These are phyloP conservation scores for Selaginella tamariscina DNA, from an alignment of 75 land plant species.

Conservation along the genomic window DNA sequence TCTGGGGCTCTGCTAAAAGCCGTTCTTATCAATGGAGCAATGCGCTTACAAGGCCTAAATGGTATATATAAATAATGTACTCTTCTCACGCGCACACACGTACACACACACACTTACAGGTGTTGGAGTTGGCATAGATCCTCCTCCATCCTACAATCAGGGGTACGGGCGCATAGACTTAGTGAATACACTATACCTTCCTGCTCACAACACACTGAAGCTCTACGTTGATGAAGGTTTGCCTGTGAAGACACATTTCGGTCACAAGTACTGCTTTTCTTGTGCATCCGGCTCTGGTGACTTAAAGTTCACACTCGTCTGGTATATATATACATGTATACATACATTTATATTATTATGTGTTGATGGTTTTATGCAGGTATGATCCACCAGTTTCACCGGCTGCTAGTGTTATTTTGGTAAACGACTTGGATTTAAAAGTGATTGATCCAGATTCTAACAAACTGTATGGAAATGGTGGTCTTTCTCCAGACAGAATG, in stretches of 20 bases:
- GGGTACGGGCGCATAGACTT: neutral
- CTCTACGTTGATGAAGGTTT: neutral
- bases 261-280: neutral
- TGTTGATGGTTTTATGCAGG: neutral
- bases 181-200: neutral
- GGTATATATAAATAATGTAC: neutral
- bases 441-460: neutral
- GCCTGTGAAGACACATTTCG: neutral
- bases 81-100: too few species aligned
- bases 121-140: neutral
- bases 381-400: conserved; percentile 5
- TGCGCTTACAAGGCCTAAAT: conserved; percentile 4
- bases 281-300: neutral
- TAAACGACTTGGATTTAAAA: neutral
- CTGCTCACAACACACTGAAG: neutral
- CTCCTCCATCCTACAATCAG: neutral
- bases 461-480: conserved; percentile 6
- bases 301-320: conserved; percentile 3
- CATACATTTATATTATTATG: neutral
- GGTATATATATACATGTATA: neutral
- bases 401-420: neutral
- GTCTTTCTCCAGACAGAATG: conserved; percentile 1
- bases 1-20: conserved; percentile 8
- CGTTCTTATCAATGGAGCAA: conserved; percentile 10
- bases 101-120: neutral